phyloP scores from a whole-genome alignment of 1,139 yeast species.

The Geotrichum fermentans region DNA sequence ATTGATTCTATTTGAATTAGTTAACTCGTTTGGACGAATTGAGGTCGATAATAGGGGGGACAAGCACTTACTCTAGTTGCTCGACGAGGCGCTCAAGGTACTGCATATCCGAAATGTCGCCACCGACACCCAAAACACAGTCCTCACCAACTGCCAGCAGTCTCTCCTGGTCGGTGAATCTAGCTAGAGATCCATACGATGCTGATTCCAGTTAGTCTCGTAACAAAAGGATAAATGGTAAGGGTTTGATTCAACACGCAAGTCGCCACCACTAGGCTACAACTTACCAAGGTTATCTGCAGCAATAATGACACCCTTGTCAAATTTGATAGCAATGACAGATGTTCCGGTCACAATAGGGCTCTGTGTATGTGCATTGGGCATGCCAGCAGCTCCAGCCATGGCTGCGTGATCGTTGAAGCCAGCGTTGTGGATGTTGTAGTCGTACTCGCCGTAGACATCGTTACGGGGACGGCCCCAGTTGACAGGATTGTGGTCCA shows the following conservation, averaged over 20 bases:
- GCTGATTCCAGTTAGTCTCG: no score
- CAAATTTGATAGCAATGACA: slow-evolving; percentile 83
- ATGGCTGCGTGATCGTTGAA: slow-evolving; percentile 21
- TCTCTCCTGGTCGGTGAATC: slow-evolving; percentile 82
- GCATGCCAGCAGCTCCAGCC: slow-evolving; percentile 39
- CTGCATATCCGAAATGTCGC: slow-evolving; percentile 93
- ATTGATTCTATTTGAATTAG: slow-evolving; percentile 42
- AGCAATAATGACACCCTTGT: slow-evolving; percentile 87
- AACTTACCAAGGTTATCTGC: slow-evolving; percentile 79
- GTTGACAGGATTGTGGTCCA: slow-evolving; percentile 91
- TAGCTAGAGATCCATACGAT: slow-evolving; percentile 85
- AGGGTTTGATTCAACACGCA: not conserved
- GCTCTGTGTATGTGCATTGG: slow-evolving; percentile 81
- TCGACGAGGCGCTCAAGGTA: slow-evolving; percentile 70
- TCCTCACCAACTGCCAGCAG: slow-evolving; percentile 74
- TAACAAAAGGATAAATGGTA: not conserved
- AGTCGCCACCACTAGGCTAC: slow-evolving; percentile 7
- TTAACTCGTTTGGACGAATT: not conserved
- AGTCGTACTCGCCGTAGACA: slow-evolving; percentile 75
- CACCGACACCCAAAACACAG: slow-evolving; percentile 89
- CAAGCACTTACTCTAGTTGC: slow-evolving; percentile 50
- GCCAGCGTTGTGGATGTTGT: slow-evolving; percentile 61
- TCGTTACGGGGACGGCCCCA: slow-evolving; percentile 95
- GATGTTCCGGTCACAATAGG: slow-evolving; percentile 97
- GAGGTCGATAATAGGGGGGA: not conserved